Percentiles rank a stretch among this genome's conserved stretches.
Conservation (phyloP, 75 land plant genomes). For the Cryptomeria japonica region DNA sequence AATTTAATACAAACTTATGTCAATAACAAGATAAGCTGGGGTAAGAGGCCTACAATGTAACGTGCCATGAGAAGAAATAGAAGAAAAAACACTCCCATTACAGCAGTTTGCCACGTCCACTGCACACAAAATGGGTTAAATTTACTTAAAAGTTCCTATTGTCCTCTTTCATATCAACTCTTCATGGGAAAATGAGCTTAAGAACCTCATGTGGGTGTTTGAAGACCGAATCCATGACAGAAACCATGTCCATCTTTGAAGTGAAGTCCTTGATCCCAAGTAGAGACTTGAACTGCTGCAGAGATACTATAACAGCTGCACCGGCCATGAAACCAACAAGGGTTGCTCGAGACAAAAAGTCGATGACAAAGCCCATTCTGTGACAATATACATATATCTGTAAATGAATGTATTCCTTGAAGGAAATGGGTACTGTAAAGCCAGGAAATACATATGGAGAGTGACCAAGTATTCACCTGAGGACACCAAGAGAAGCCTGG, state of each 20-base stretch:
- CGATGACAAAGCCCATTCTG: conserved; percentile 43
- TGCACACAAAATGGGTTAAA: conserved; percentile 28
- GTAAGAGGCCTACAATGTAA: conserved; percentile 47
- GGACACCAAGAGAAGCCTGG: conserved; percentile 38
- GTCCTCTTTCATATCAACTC: not conserved
- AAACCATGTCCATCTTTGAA: conserved; percentile 31
- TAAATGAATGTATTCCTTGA: not conserved
- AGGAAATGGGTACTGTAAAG: not conserved
- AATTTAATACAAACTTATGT: not conserved
- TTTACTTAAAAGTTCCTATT: not conserved
- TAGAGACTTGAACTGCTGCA: conserved; percentile 52
- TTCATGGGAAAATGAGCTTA: not conserved
- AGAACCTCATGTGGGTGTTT: conserved; percentile 3
- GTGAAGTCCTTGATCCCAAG: conserved; percentile 48
- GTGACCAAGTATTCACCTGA: conserved; percentile 23
- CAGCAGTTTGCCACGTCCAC: conserved; percentile 77
- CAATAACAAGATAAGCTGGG: not conserved
- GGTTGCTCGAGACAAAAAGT: conserved; percentile 55
- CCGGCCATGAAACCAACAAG: conserved; percentile 66
- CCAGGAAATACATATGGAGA: not conserved
- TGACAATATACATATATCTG: conserved; percentile 9
- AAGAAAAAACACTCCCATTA: conserved; percentile 60
- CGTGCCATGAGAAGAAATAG: conserved; percentile 54
- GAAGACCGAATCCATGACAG: conserved; percentile 35
- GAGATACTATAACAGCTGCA: conserved; percentile 38